Conservation (phyloP, 306 rosid genomes). For the Dicorynia guianensis region DNA sequence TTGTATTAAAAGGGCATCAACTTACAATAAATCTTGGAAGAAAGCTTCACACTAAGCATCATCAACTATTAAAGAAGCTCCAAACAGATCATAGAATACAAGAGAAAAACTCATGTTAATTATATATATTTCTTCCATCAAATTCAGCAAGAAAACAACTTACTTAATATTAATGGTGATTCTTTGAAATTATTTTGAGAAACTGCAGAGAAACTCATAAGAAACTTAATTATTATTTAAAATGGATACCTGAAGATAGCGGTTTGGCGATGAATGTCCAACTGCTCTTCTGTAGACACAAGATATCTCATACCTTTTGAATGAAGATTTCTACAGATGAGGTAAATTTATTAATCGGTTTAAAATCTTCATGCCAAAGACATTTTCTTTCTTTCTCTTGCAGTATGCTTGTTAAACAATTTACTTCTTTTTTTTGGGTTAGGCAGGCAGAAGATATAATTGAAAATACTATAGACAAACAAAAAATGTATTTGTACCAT, state of each 20-base stretch:
- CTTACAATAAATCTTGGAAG: constrained; percentile 1
- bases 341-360: constrained; percentile 36
- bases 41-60: constrained; percentile 39
- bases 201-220: constrained; percentile 13
- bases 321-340: constrained; percentile 77
- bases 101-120: background rate
- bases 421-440: too few relatives aligned
- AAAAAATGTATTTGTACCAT: too few relatives aligned
- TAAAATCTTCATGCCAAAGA: constrained; percentile 25
- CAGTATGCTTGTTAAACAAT: too few relatives aligned
- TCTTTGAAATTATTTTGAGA: constrained; percentile 7
- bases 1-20: constrained; percentile 23
- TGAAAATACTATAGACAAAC: too few relatives aligned
- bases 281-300: constrained; percentile 84
- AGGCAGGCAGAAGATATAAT: too few relatives aligned
- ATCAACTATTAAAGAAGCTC: constrained; percentile 28
- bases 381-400: constrained; percentile 30
- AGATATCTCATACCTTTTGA: constrained; percentile 87
- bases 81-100: constrained; percentile 27
- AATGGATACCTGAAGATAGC: constrained; percentile 82
- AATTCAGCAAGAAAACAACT: constrained; percentile 17
- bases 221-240: constrained; percentile 13
- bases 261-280: constrained; percentile 95
- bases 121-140: constrained; percentile 33
- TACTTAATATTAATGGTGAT: background rate